Base-by-base conservation (phyloP, 2,329 filamentous ascomycete species). In the Beauveria scarabaeidicola region DNA sequence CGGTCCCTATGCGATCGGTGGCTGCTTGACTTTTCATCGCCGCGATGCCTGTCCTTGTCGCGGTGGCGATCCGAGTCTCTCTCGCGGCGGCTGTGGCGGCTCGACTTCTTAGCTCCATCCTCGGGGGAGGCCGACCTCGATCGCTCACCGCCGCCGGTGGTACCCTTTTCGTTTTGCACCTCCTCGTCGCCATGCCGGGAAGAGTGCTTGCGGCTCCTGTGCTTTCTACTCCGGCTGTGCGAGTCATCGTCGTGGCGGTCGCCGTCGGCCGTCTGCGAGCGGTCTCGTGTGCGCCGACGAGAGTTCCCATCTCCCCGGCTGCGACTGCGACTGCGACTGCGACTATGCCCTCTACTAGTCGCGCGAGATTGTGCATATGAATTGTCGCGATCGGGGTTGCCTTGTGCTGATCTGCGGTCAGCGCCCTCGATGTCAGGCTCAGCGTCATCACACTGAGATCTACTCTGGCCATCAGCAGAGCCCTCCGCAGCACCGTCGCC, bases 51-150 rank as follows among this genome's bases (percentile, higher is more conserved):
- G 52, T 84, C 77, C 65, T 77, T 75, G 65, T 73, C 74, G 66
- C 67, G 73, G 23, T 75, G 73, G 47, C 71, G 70, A 40, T 74
- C 72, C 32, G 70, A 70, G 60, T 75, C 77, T 60, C 78, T 77
- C 46, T 88, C 83, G 63, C 79, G 80, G 55, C 82, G 85, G 64
- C 84, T 85, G 62, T 84, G 82, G 65, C 85, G 82, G 52, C 79
- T 78, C 7, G 82, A 80, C 58, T 79, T 73, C 63, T 80, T 83
- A 5, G 32, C 32, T 41, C 79, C 78, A 10, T 80, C 78, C 13
- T 84, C 82, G 1, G 81, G 82, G 2, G 89, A 90, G 5, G 79
- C 78, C 5, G 88, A 90, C 60, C 87, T 80, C 0, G 86, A 85
- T 54, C 81, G 80, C 52, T 84, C 80, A 13, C 76, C 74, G 64